Evolutionary conservation across 164 flowering plant species (phyloP), one percentile per base, ranked within the genome.

Genomic region (Protea cynaroides): DNA sequence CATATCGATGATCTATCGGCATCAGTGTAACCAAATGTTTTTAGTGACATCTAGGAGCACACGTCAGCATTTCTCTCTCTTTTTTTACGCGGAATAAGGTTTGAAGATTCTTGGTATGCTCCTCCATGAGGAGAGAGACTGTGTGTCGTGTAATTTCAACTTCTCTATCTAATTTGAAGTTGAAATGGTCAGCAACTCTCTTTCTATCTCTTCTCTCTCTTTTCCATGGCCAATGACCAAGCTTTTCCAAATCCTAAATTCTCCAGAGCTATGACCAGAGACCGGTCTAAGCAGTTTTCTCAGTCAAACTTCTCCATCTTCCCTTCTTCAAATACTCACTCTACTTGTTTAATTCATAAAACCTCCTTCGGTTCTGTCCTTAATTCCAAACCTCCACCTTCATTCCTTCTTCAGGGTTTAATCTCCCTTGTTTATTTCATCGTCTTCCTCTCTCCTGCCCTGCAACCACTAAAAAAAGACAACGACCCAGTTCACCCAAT

Each of bases 181-280:
- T 29, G 79, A 77, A 70, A 3, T 38, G 75, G 80, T 81, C 82
- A 74, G 75, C 80, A 61, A 59, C 47, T 10, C 53, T 25, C 44
- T 25, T 57, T 36, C 57, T 47, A 11, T 60, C 64, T 53, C 21
- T 21, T n/a, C 21, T 69, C 37, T 62, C 65, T 50, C 14, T 54
- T 69, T 50, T 55, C 10, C n/a, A n/a, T n/a, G n/a, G n/a, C n/a
- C n/a, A n/a, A n/a, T n/a, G n/a, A n/a, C n/a, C n/a, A n/a, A n/a
- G n/a, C n/a, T n/a, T n/a, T n/a, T 61, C 71, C 72, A 69, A 69
- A 63, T 63, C 66, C 15, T 36, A 12, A 29, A 3, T 29, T 29
- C 34, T 5, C 2, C 2, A 29, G 34, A 29, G 34, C 34, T 5
- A 29, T 29, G 34, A 29, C 34, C 34, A 29, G 34, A 29, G 34